phyloP scores from a whole-genome alignment of 176 grass and related monocot species.

The Pontederia paniculata region DNA sequence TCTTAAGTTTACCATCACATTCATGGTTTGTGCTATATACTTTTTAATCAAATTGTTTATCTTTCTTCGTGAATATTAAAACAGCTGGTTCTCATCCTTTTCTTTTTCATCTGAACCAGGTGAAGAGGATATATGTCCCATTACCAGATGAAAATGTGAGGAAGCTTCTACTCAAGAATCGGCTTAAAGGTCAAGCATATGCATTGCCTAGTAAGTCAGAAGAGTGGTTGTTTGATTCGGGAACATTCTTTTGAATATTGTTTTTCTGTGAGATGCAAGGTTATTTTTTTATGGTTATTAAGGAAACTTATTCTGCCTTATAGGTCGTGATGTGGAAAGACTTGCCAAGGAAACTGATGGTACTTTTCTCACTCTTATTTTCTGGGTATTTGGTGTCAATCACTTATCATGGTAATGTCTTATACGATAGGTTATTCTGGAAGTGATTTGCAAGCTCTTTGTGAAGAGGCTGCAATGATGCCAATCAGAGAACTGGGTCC shows the following conservation, averaged over 20 bases:
- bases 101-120: slow-evolving; percentile 30
- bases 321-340: slow-evolving; percentile 70
- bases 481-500: slow-evolving; percentile 88
- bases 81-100: background rate
- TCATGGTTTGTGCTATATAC: too few relatives aligned
- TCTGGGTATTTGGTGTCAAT: slow-evolving; percentile 12
- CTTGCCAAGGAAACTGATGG: slow-evolving; percentile 75
- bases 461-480: slow-evolving; percentile 98
- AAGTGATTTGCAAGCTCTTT: slow-evolving; percentile 83
- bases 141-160: slow-evolving; percentile 67
- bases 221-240: background rate
- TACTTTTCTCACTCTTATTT: slow-evolving; percentile 18
- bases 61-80: too few relatives aligned
- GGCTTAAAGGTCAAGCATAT: slow-evolving; percentile 83
- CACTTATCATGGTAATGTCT: slow-evolving; percentile 8
- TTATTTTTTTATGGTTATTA: too few relatives aligned
- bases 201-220: slow-evolving; percentile 66
- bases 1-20: too few relatives aligned
- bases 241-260: background rate
- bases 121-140: slow-evolving; percentile 96
- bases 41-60: too few relatives aligned
- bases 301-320: slow-evolving; percentile 1
- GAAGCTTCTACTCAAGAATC: slow-evolving; percentile 74
- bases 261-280: background rate
- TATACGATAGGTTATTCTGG: slow-evolving; percentile 72